A percentile compares a stretch with the other conserved stretches of the same genome.
phyloP scores from a whole-genome alignment of 305 asterid species.

The Fraxinus greggii region DNA sequence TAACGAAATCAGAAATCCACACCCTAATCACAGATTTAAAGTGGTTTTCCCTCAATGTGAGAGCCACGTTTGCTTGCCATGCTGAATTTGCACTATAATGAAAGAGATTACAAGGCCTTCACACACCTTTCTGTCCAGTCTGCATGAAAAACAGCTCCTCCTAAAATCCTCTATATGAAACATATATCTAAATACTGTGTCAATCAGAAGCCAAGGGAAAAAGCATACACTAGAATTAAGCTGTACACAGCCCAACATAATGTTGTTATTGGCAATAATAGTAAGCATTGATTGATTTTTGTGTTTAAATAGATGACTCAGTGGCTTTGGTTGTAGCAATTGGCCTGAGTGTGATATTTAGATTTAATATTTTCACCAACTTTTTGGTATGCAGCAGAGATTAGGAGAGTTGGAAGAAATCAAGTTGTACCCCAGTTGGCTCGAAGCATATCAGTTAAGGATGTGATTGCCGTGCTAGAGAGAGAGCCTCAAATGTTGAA shows the following conservation, averaged over 20 bases:
- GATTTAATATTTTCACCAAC: not conserved
- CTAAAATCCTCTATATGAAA: not conserved
- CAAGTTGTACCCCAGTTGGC: constrained; percentile 52
- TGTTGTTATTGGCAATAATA: not conserved
- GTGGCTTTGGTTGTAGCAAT: not conserved
- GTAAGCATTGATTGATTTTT: not conserved
- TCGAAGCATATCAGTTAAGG: constrained; percentile 62
- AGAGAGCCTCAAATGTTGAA: constrained; percentile 90
- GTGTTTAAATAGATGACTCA: not conserved
- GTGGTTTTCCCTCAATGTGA: not conserved
- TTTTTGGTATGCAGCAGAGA: constrained; percentile 36
- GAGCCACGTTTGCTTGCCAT: not conserved
- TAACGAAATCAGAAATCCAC: not conserved
- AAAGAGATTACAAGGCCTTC: not conserved
- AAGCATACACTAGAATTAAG: not conserved
- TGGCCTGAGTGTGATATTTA: not conserved
- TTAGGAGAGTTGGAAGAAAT: constrained; percentile 61
- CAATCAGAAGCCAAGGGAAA: not conserved
- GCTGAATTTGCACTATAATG: not conserved
- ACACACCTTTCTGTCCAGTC: not conserved
- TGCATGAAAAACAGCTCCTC: not conserved
- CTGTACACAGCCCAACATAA: not conserved
- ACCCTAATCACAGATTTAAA: not conserved
- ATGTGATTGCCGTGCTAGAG: constrained; percentile 67
- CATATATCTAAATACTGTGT: not conserved